A percentile compares a stretch with the other conserved stretches of the same genome.
These are phyloP conservation scores for Botryotinia globosa DNA, from an alignment of 2,329 filamentous ascomycete species.

Conservation along the genomic window DNA sequence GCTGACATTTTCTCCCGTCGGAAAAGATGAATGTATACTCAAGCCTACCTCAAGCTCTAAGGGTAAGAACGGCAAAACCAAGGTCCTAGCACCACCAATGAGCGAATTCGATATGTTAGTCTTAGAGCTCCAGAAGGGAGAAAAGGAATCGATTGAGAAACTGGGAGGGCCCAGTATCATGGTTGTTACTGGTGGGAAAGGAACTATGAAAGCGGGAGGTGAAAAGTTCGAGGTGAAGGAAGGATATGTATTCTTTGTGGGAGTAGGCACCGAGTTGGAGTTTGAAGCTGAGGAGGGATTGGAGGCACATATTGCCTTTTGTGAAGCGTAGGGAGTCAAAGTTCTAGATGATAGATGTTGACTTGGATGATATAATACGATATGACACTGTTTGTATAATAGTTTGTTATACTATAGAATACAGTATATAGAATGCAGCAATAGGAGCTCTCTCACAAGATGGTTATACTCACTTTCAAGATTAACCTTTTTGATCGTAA, in stretches of 20 bases:
- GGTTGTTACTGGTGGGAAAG: constrained; percentile 60
- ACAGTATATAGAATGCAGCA: too few species aligned
- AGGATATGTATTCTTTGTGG: constrained; percentile 67
- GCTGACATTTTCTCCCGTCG: constrained; percentile 63
- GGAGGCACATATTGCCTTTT: constrained; percentile 31
- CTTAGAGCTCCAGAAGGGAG: constrained; percentile 53
- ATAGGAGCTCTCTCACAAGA: not conserved
- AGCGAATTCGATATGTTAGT: constrained; percentile 70
- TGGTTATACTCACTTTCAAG: not conserved
- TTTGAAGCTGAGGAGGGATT: constrained; percentile 25
- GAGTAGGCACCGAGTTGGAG: constrained; percentile 29
- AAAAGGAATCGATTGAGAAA: constrained; percentile 55
- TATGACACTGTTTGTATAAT: not conserved
- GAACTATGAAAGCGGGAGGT: constrained; percentile 55
- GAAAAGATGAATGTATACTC: constrained; percentile 54
- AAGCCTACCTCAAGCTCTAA: constrained; percentile 48
- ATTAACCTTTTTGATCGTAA: not conserved
- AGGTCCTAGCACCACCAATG: constrained; percentile 63
- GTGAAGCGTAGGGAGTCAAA: constrained; percentile 12
- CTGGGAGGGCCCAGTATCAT: constrained; percentile 61
- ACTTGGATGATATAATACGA: not conserved
- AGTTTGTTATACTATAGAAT: not conserved
- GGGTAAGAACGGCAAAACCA: constrained; percentile 58
- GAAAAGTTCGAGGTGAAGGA: constrained; percentile 54
- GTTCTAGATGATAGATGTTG: not conserved